phyloP scores from a whole-genome alignment of 2,329 filamentous ascomycete genomes.

The Bipolaris victoriae region DNA sequence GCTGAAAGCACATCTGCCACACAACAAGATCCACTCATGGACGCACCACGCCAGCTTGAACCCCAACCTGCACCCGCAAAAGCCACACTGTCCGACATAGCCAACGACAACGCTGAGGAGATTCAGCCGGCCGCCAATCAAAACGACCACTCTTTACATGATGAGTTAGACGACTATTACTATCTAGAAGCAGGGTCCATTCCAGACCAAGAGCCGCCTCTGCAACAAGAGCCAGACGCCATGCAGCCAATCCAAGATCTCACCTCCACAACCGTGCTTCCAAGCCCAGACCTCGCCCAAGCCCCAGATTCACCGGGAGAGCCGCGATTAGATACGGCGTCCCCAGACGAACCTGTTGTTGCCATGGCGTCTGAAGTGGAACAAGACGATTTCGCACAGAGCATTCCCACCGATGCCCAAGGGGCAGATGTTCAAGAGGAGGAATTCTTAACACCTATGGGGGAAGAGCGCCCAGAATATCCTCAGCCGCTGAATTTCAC shows the following conservation, averaged over 20 bases:
- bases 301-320: slow-evolving; percentile 2
- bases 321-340: background rate
- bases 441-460: background rate
- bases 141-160: slow-evolving; percentile 4
- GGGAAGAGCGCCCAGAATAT: slow-evolving; percentile 3
- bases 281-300: background rate
- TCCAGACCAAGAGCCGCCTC: slow-evolving; percentile 4
- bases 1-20: slow-evolving; percentile 8
- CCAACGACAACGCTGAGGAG: slow-evolving; percentile 7
- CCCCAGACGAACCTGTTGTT: background rate
- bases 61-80: slow-evolving; percentile 6
- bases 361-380: slow-evolving; percentile 1
- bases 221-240: slow-evolving; percentile 2
- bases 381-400: slow-evolving; percentile 2
- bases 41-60: slow-evolving; percentile 6
- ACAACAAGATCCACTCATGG: slow-evolving; percentile 13
- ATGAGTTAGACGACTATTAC: slow-evolving; percentile 11
- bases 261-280: slow-evolving; percentile 1
- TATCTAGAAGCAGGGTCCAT: slow-evolving; percentile 11
- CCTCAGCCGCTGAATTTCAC: slow-evolving; percentile 3
- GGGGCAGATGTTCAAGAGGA: slow-evolving; percentile 1
- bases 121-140: background rate
- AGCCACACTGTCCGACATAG: slow-evolving; percentile 4
- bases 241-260: slow-evolving; percentile 6
- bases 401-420: background rate